Conservation (phyloP, 768 basidiomycete species). For the Lentinula boryana region DNA sequence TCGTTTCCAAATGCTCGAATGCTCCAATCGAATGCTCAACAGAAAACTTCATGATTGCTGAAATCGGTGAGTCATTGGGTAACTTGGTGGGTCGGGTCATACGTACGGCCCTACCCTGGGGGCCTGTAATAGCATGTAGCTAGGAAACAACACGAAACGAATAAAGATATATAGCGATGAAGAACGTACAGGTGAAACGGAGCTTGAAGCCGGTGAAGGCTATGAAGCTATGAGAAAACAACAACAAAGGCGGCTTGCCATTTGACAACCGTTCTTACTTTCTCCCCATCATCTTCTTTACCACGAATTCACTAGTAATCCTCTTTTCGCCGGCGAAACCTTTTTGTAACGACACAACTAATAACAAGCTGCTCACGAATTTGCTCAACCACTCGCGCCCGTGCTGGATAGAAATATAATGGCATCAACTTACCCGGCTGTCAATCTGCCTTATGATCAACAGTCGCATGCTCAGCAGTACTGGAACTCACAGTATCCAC, state of each 20-base stretch:
- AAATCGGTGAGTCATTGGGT: no score
- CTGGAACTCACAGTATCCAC: constrained; percentile 4
- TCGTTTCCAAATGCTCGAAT: no score
- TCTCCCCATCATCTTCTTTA: not conserved
- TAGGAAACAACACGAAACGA: no score
- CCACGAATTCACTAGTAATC: not conserved
- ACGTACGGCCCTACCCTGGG: no score
- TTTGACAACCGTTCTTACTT: not conserved
- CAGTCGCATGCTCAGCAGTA: constrained; percentile 1
- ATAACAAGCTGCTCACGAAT: not conserved
- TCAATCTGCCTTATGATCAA: constrained; percentile 2
- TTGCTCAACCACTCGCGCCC: not conserved
- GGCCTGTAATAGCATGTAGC: no score
- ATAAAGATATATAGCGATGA: no score
- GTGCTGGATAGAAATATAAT: constrained; percentile 1
- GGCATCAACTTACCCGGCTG: not conserved
- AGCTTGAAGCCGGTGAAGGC: no score
- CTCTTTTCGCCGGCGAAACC: constrained; percentile 6
- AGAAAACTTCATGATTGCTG: no score
- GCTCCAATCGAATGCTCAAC: no score
- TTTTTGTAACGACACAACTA: not conserved
- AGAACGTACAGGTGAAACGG: no score
- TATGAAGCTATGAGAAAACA: not conserved
- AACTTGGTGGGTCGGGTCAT: no score
- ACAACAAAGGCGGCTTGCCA: not conserved